phyloP scores from a whole-genome alignment of 495 filamentous ascomycete species.

The Collariella sp. region DNA sequence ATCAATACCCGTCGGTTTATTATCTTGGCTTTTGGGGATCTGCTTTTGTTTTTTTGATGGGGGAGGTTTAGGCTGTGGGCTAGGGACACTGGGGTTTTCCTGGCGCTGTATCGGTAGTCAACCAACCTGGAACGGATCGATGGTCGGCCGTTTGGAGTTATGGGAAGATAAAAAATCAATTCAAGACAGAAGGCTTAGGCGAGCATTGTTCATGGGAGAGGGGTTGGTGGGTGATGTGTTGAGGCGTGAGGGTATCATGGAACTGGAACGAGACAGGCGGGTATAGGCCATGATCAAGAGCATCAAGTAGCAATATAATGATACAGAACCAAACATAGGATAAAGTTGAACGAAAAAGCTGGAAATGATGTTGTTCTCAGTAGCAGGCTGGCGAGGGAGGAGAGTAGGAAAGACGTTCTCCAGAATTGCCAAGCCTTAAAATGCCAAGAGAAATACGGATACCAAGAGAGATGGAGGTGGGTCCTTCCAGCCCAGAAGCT shows the following conservation, averaged over 20 bases:
- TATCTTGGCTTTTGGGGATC: neutral
- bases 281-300: too few relatives aligned
- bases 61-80: neutral
- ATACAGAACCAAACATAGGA: too few relatives aligned
- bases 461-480: neutral
- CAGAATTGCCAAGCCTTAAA: neutral
- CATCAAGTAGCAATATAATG: too few relatives aligned
- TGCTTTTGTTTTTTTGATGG: neutral
- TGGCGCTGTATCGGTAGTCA: neutral
- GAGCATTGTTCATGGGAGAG: too few relatives aligned
- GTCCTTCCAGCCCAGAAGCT: neutral
- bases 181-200: neutral
- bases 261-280: too few relatives aligned
- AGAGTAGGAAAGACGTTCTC: too few relatives aligned
- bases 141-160: neutral
- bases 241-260: too few relatives aligned
- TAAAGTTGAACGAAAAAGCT: too few relatives aligned
- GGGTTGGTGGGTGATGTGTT: too few relatives aligned
- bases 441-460: neutral
- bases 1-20: constrained; percentile 12
- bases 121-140: neutral
- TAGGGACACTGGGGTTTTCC: neutral
- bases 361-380: too few relatives aligned
- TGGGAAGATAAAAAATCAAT: neutral
- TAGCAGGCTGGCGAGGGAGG: too few relatives aligned